A percentile compares a stretch with the other conserved stretches of the same genome.
Conservation (phyloP, 352 stramenopile species). For the Blastocystis sp. region DNA sequence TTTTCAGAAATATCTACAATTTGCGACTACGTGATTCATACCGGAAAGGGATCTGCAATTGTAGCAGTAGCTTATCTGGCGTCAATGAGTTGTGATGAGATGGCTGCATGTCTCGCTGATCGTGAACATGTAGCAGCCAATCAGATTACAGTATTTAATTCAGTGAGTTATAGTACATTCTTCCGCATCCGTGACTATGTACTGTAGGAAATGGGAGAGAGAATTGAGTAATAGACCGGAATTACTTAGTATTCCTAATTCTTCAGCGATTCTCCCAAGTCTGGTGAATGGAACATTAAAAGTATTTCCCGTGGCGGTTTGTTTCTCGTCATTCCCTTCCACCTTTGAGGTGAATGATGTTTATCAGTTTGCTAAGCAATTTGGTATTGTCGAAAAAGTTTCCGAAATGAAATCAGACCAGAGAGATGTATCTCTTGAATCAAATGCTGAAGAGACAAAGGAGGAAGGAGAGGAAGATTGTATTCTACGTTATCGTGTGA, state of each 20-base stretch:
- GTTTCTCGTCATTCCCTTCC: not conserved
- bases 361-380: conserved; percentile 43
- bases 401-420: not conserved
- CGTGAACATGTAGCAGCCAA: not conserved
- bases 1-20: not conserved
- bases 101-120: not conserved
- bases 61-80: not conserved
- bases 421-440: too few species aligned
- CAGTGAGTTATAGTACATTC: not conserved
- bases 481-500: not conserved
- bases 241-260: not conserved
- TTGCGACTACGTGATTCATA: conserved; percentile 9
- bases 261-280: not conserved
- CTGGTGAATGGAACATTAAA: not conserved
- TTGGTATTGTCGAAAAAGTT: conserved; percentile 50
- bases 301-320: conserved; percentile 32
- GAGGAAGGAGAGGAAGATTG: not conserved
- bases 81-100: not conserved
- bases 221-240: conserved; percentile 9
- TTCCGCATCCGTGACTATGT: conserved; percentile 37
- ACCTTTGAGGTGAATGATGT: conserved; percentile 32
- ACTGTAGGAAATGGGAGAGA: not conserved
- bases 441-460: not conserved
- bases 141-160: not conserved
- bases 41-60: not conserved